These are phyloP conservation scores for Gossypium thurberi DNA, from an alignment of 345 rosid species.

Conservation along the genomic window DNA sequence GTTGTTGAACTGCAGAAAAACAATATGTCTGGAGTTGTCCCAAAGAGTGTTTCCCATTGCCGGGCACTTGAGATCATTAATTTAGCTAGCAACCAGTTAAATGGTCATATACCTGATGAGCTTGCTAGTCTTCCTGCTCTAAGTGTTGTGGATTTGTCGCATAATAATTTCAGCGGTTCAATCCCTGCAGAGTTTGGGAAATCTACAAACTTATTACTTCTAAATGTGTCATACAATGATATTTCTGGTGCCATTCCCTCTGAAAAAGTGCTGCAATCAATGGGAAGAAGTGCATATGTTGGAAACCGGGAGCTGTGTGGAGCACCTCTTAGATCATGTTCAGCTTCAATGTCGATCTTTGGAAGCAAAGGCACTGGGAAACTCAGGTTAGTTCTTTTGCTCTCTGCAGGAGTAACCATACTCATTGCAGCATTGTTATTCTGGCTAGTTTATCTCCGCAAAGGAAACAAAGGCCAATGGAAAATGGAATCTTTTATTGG, in stretches of 20 bases:
- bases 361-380: slow-evolving; percentile 50
- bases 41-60: slow-evolving; percentile 53
- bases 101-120: slow-evolving; percentile 51
- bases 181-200: slow-evolving; percentile 47
- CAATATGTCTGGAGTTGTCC: slow-evolving; percentile 46
- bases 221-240: slow-evolving; percentile 61
- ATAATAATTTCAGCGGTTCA: slow-evolving; percentile 57
- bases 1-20: slow-evolving; percentile 60
- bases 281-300: slow-evolving; percentile 55
- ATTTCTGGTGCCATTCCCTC: slow-evolving; percentile 63
- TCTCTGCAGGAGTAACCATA: slow-evolving; percentile 38
- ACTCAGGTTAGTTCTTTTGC: slow-evolving; percentile 44
- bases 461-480: slow-evolving; percentile 58
- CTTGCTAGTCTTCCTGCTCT: slow-evolving; percentile 50
- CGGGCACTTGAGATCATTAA: slow-evolving; percentile 42
- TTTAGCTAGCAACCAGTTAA: slow-evolving; percentile 47
- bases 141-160: slow-evolving; percentile 52
- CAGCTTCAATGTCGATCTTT: slow-evolving; percentile 32
- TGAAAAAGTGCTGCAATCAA: slow-evolving; percentile 39
- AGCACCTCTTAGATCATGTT: slow-evolving; percentile 56
- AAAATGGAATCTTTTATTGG: slow-evolving; percentile 69
- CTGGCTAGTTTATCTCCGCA: slow-evolving; percentile 44
- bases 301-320: slow-evolving; percentile 81
- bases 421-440: slow-evolving; percentile 39
- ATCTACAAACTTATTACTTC: slow-evolving; percentile 36